Evolutionary conservation across 805 yeast species (phyloP), one percentile per base, ranked within the genome.

Genomic region (Wickerhamiella parazyma): DNA sequence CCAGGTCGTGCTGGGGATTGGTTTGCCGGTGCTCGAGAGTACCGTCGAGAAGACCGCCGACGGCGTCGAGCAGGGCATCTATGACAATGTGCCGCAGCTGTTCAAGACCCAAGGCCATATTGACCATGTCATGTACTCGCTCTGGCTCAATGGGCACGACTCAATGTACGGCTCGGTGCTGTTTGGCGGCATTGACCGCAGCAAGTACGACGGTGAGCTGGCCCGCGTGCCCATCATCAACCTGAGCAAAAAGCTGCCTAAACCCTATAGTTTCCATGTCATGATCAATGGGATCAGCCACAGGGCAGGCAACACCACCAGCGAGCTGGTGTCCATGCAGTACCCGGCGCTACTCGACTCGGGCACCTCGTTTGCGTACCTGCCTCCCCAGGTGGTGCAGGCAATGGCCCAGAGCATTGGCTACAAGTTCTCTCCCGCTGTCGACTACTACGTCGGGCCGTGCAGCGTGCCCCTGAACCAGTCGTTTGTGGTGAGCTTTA

Each of bases 1-100:
- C 2, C 60, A 68, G 51, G 85, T 85, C 45, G 89, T 83, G 20
- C 60, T 82, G 29, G 94, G 91, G 21, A 73, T 82, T 49, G 89
- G 91, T 9, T 66, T 80, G 41, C 62, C 73, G 4, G 78, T 73
- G 1, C 60, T 77, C 47, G 87, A 82, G 34, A 17, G 43, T 9
- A 34, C 42, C 2, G 42, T 40, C 26, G 17, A 41, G 4, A 19
- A 26, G 21, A 42, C 28, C 26, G 19, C 39, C 33, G 26, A 25
- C 25, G 16, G 55, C 49, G 3, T 19, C 22, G 37, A 38, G 35
- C 31, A 20, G 19, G 39, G 39, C 14, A 34, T 16, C 16, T 57
- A 55, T 45, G 42, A 41, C 19, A 59, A 59, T 34, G 38, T 59
- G 12, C 63, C 69, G 11, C 44, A 49, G 31, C 36, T 47, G 38